Conservation (phyloP, 2,329 filamentous ascomycete species). For the Cordyceps cicadae region DNA sequence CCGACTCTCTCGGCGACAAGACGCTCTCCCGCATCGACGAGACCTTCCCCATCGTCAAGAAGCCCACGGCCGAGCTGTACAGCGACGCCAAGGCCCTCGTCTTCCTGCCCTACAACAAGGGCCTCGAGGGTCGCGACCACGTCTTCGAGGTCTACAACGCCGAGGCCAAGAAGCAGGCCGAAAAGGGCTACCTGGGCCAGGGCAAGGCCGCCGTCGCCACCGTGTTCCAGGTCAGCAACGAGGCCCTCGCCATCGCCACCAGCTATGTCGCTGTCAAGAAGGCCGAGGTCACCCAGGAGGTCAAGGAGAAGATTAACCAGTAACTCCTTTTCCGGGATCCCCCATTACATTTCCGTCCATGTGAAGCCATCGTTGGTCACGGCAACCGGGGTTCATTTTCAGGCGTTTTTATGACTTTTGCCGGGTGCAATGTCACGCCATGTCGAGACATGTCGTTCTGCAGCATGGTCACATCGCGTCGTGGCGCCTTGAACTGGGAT, state of each 20-base stretch:
- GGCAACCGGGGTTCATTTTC: not conserved
- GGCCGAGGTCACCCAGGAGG: conserved; percentile 46
- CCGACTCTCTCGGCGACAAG: conserved; percentile 67
- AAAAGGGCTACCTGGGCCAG: conserved; percentile 55
- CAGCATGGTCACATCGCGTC: not conserved
- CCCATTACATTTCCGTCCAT: not conserved
- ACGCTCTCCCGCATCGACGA: conserved; percentile 62
- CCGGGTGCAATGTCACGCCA: not conserved
- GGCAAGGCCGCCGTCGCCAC: conserved; percentile 65
- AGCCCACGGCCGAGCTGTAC: conserved; percentile 64
- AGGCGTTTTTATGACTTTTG: conserved; percentile 8
- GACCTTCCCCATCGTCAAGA: conserved; percentile 65
- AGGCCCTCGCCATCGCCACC: conserved; percentile 55
- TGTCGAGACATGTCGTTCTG: not conserved
- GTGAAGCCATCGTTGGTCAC: not conserved
- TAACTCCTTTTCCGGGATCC: conserved; percentile 18
- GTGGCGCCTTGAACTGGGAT: not conserved
- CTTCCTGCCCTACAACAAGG: conserved; percentile 55
- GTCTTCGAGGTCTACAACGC: conserved; percentile 47
- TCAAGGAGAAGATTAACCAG: conserved; percentile 44
- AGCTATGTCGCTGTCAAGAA: conserved; percentile 54
- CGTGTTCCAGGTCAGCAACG: conserved; percentile 56
- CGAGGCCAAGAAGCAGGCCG: conserved; percentile 56
- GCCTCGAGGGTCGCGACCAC: conserved; percentile 53
- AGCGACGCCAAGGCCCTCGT: conserved; percentile 54